phyloP scores from a whole-genome alignment of 2,329 filamentous ascomycete species.

The Purpureocillium takamizusanense region DNA sequence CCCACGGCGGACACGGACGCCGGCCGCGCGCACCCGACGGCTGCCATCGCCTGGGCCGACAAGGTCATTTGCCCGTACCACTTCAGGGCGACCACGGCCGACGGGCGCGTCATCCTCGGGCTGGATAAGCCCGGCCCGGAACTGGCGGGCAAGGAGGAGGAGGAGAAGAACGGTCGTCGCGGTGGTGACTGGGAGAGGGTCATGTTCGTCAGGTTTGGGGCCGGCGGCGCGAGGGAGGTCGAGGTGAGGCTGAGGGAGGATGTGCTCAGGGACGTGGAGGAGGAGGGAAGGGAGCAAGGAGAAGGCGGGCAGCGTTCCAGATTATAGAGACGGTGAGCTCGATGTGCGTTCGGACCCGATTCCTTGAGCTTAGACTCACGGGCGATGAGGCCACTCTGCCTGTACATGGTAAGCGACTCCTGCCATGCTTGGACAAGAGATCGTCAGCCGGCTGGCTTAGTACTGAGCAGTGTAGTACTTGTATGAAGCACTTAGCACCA shows the following conservation, averaged over 20 bases:
- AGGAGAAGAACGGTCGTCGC: no score
- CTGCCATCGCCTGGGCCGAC: conserved; percentile 44
- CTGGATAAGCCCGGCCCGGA: conserved; percentile 52
- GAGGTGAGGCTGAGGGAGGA: conserved; percentile 43
- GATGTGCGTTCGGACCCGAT: no score
- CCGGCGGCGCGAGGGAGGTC: conserved; percentile 40
- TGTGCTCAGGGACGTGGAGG: conserved; percentile 34
- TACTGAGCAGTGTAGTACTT: no score
- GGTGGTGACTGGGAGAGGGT: conserved; percentile 52
- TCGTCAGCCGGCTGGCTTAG: no score
- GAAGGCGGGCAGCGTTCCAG: no score
- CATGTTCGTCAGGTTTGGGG: conserved; percentile 44
- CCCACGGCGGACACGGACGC: conserved; percentile 32
- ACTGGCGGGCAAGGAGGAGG: conserved; percentile 32
- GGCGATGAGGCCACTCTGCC: no score
- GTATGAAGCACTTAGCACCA: no score
- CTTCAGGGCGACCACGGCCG: conserved; percentile 31
- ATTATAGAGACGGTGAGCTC: no score
- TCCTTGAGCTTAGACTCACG: no score
- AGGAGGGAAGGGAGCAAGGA: conserved; percentile 9
- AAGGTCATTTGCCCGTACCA: conserved; percentile 52
- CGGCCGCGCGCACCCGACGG: conserved; percentile 29
- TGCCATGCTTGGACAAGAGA: no score
- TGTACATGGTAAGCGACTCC: no score
- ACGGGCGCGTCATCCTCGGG: conserved; percentile 41